These are phyloP conservation scores for Ministeria vibrans DNA, from an alignment of 78 protist genomes.

Conservation along the genomic window DNA sequence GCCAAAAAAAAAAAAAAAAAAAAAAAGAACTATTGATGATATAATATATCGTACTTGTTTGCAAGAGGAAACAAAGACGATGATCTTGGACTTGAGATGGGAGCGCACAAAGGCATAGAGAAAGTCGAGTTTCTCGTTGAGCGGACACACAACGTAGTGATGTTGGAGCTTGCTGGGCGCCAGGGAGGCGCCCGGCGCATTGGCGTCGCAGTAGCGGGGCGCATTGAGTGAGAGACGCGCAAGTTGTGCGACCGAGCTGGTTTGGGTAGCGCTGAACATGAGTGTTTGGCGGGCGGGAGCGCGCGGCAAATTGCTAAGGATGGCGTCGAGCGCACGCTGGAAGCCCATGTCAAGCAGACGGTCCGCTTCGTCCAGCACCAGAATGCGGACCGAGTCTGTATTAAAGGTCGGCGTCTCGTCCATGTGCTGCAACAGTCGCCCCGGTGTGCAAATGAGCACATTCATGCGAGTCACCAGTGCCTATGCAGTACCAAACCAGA, in stretches of 20 bases:
- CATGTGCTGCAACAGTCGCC: conserved; percentile 95
- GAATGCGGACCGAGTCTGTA: conserved; percentile 29
- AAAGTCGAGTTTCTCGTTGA: conserved; percentile 72
- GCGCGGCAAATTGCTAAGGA: conserved; percentile 75
- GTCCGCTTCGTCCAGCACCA: conserved; percentile 96
- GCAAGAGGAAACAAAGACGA: conserved; percentile 88
- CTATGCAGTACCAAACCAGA: too few relatives aligned
- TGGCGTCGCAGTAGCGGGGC: conserved; percentile 80
- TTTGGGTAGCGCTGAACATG: conserved; percentile 94
- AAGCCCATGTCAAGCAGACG: conserved; percentile 92
- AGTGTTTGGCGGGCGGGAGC: conserved; percentile 53
- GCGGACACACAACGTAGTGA: conserved; percentile 21
- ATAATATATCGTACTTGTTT: conserved; percentile 94
- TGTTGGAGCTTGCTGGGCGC: conserved; percentile 67
- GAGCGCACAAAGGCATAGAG: conserved; percentile 73
- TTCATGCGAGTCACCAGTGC: conserved; percentile 57
- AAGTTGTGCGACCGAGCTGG: conserved; percentile 60
- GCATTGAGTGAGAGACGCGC: conserved; percentile 55
- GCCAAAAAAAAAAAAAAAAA: not conserved
- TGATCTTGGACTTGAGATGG: conserved; percentile 66
- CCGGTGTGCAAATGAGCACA: conserved; percentile 96
- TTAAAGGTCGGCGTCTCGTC: conserved; percentile 76
- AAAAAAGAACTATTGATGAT: not conserved
- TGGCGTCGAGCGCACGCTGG: conserved; percentile 52
- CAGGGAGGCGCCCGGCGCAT: conserved; percentile 11